phyloP scores from a whole-genome alignment of 2,329 filamentous ascomycete species.

The Diaporthe sp. region DNA sequence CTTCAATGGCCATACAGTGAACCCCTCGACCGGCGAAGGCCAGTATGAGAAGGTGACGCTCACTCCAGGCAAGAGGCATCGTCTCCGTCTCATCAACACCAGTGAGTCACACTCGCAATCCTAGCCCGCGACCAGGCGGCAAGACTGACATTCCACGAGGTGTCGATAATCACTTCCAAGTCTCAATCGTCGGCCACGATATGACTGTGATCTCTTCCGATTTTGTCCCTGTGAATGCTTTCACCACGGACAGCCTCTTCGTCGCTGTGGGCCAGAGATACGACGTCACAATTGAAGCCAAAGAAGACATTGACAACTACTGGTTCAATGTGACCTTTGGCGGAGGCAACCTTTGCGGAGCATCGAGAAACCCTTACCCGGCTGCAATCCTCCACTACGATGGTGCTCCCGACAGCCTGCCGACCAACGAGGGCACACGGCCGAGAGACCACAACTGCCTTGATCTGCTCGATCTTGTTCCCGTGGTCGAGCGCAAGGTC shows the following conservation, averaged over 20 bases:
- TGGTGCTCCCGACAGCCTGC: constrained; percentile 47
- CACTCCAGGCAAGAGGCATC: constrained; percentile 60
- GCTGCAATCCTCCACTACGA: constrained; percentile 56
- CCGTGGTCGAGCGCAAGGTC: constrained; percentile 46
- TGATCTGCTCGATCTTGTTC: constrained; percentile 55
- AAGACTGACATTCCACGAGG: not conserved
- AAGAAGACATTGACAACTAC: constrained; percentile 50
- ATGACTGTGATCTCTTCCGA: constrained; percentile 66
- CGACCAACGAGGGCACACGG: constrained; percentile 47
- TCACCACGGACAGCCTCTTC: constrained; percentile 61
- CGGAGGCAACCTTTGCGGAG: constrained; percentile 47
- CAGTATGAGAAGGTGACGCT: constrained; percentile 51
- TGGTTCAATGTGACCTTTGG: constrained; percentile 55
- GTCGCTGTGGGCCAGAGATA: constrained; percentile 62
- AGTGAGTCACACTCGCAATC: not conserved
- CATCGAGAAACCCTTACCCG: constrained; percentile 47
- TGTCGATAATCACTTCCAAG: constrained; percentile 37
- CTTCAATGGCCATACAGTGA: constrained; percentile 58
- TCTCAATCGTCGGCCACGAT: constrained; percentile 63
- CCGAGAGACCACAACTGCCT: constrained; percentile 35
- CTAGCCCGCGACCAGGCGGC: not conserved
- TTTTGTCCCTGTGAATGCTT: constrained; percentile 64
- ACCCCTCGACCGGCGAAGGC: constrained; percentile 47
- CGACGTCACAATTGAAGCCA: constrained; percentile 61
- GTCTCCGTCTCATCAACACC: constrained; percentile 64